Evolutionary conservation across 306 rosid species (phyloP).

Genomic region (Fagus crenata): DNA sequence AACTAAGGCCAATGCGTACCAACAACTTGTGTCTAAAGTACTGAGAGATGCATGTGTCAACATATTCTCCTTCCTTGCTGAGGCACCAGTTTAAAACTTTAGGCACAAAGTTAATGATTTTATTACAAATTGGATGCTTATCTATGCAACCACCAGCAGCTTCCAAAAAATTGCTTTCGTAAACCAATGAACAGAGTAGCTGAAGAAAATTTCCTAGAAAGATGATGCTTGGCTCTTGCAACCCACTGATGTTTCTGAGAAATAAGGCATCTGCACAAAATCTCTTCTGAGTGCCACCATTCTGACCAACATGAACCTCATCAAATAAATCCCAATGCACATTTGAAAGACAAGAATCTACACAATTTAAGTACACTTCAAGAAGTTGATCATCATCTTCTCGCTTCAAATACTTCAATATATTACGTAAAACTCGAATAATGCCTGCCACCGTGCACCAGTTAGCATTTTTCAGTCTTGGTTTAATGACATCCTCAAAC

Average conservation of each 20-base stretch:
- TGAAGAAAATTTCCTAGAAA: conserved; percentile 77
- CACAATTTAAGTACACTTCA: conserved; percentile 48
- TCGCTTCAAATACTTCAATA: conserved; percentile 55
- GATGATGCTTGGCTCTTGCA: conserved; percentile 35
- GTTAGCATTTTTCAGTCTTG: conserved; percentile 47
- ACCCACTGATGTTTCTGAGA: conserved; percentile 17
- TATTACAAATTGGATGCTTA: conserved; percentile 43
- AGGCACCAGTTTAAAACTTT: conserved; percentile 62
- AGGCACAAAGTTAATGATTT: conserved; percentile 54
- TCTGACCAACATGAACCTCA: conserved; percentile 31
- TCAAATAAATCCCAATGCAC: conserved; percentile 59
- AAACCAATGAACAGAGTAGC: conserved; percentile 76
- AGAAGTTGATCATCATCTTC: conserved; percentile 47
- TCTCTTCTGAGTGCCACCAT: conserved; percentile 25
- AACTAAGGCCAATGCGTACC: conserved; percentile 49
- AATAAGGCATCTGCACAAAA: conserved; percentile 24
- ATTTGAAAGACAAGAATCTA: conserved; percentile 52
- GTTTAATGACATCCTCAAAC: conserved; percentile 31
- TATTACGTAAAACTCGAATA: conserved; percentile 49
- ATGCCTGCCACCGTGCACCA: conserved; percentile 63
- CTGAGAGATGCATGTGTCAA: conserved; percentile 42
- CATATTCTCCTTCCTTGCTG: conserved; percentile 41
- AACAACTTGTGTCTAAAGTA: conserved; percentile 82
- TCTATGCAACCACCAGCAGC: conserved; percentile 38
- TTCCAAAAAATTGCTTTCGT: conserved; percentile 46